phyloP scores from a whole-genome alignment of 1,284 basidiomycete genomes.

The Cryptococcus neoformans region DNA sequence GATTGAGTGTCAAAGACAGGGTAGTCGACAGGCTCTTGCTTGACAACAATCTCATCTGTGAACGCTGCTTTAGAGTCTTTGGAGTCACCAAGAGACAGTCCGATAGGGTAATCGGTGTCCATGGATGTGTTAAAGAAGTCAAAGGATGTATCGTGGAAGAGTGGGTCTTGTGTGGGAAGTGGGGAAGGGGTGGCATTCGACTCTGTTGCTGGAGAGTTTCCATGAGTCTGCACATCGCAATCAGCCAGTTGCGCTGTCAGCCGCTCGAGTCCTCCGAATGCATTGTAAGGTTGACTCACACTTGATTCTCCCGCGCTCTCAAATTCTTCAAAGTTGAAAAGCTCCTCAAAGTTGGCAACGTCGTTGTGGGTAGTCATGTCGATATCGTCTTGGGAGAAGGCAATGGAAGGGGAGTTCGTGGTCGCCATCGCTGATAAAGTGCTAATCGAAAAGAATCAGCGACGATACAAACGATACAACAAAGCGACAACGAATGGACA shows the following conservation, averaged over 20 bases:
- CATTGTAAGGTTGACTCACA: slow-evolving; percentile 23
- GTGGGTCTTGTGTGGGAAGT: slow-evolving; percentile 12
- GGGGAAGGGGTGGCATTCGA: slow-evolving; percentile 45
- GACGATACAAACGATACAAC: too few relatives aligned
- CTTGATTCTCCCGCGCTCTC: slow-evolving; percentile 19
- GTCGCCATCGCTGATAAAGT: too few relatives aligned
- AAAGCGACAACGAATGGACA: too few relatives aligned
- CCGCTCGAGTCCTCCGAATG: too few relatives aligned
- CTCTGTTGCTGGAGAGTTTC: slow-evolving; percentile 38
- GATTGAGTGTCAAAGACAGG: slow-evolving; percentile 7
- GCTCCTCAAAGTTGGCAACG: slow-evolving; percentile 35
- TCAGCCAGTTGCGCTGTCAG: too few relatives aligned
- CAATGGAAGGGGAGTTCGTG: too few relatives aligned
- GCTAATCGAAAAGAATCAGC: too few relatives aligned
- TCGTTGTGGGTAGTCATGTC: slow-evolving; percentile 18
- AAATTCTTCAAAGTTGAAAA: slow-evolving; percentile 43
- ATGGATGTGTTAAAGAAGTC: slow-evolving; percentile 15
- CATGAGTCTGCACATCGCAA: slow-evolving; percentile 15
- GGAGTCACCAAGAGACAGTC: slow-evolving; percentile 14
- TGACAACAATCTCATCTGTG: slow-evolving; percentile 15
- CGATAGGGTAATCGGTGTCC: background rate
- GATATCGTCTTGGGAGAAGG: slow-evolving; percentile 7
- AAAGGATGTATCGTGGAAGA: slow-evolving; percentile 14
- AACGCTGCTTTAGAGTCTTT: slow-evolving; percentile 6
- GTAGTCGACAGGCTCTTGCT: slow-evolving; percentile 40